Conservation (phyloP, 192 early-diverging fungal species). For the Coemansia sp. region DNA sequence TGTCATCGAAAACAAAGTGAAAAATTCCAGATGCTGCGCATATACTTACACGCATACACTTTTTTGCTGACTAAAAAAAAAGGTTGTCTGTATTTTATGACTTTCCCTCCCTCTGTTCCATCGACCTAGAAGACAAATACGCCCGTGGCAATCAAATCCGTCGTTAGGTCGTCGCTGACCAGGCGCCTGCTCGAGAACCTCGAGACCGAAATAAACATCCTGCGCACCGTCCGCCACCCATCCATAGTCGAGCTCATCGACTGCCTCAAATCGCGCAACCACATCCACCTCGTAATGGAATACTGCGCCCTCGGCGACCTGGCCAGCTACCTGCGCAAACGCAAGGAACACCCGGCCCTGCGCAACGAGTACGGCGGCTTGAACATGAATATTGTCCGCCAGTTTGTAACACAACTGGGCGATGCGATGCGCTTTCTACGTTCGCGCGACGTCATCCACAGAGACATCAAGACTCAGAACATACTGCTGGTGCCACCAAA, state of each 20-base stretch:
- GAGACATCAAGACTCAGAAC: slow-evolving; percentile 98
- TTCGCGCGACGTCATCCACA: slow-evolving; percentile 84
- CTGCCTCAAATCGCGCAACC: slow-evolving; percentile 87
- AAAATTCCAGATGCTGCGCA: too few relatives aligned
- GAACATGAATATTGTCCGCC: slow-evolving; percentile 71
- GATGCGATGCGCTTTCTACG: slow-evolving; percentile 87
- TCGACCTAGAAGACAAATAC: slow-evolving; percentile 54
- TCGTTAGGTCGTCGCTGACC: slow-evolving; percentile 83
- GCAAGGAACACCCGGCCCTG: slow-evolving; percentile 51
- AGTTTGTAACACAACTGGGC: slow-evolving; percentile 77
- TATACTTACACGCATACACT: background rate
- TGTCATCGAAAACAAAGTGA: too few relatives aligned
- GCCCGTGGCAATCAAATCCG: slow-evolving; percentile 89
- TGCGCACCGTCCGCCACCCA: slow-evolving; percentile 79
- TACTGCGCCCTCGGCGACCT: slow-evolving; percentile 96
- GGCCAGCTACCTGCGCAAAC: slow-evolving; percentile 79
- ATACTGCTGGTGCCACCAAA: slow-evolving; percentile 70
- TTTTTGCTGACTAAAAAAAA: background rate
- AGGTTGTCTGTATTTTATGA: slow-evolving; percentile 5
- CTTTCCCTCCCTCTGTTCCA: background rate
- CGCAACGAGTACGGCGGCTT: slow-evolving; percentile 74
- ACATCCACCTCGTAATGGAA: slow-evolving; percentile 98
- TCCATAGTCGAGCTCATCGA: slow-evolving; percentile 88
- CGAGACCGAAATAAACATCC: slow-evolving; percentile 92
- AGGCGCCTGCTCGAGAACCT: slow-evolving; percentile 89